Base-by-base conservation (phyloP, 129 eudicot species). In the Lactuca saligna region DNA sequence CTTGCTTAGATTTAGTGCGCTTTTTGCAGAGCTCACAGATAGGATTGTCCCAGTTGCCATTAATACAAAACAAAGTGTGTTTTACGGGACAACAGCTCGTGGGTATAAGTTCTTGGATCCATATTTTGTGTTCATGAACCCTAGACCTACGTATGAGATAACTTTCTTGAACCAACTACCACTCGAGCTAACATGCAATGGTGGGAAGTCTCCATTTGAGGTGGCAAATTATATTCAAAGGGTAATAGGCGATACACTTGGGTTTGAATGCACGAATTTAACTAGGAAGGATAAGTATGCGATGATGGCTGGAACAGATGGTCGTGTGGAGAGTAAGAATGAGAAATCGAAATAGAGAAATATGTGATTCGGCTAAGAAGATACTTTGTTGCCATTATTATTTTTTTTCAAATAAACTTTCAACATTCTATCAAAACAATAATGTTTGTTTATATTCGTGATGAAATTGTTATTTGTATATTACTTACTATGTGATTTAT, bases 21-120 rank as follows among this genome's bases (percentile, higher is more conserved):
- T 88, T 20, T 91, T 91, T 17, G 97, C 97, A 0, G 97, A 91
- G 64, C 76, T 91, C 5, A 86, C 89, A 0, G 96, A 91, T 39
- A 78, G 92, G 29, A 91, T 91, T 17, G 97, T 91, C 25, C 97
- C 97, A 0, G 97, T 91, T 17, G 96, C 97, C 8, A 84, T 91
- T n/a, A 80, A 84, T 34, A 82, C 86, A 13, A 88, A 86, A 56
- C 91, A 88, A 64, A 81, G 84, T n/a, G 70, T 91, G 79, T 91
- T 88, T 51, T 77, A 86, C 50, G 97, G 96, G 16, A 88, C 96
- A 14, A 91, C 96, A 3, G 77, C 86, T 7, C 68, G 96, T 5
- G 97, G 96, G 38, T 58, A 81, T 81, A 88, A 91, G 60, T 31
- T 84, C 1, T 62, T 86, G 72, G 97, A 91, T 66, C 91, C 94